A percentile compares a stretch with the other conserved stretches of the same genome.
These are phyloP conservation scores for Cytospora schulzeri DNA, from an alignment of 2,329 filamentous ascomycete species.

Conservation along the genomic window DNA sequence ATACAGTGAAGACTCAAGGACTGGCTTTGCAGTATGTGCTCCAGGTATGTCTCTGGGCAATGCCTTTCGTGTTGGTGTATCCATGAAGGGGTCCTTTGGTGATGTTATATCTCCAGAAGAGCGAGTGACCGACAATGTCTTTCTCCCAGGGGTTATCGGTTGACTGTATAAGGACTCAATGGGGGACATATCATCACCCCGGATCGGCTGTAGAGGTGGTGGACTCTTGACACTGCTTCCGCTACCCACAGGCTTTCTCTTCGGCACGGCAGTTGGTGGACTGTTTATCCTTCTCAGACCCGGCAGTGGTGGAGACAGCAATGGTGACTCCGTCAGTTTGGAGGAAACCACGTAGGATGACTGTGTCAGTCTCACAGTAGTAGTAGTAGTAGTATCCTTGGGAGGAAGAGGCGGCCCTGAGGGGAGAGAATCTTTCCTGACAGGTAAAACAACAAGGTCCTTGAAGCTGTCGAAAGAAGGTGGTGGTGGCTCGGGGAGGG, in stretches of 20 bases:
- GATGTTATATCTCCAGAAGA: conserved; percentile 24
- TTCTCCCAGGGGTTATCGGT: conserved; percentile 52
- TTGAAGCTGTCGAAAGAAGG: conserved; percentile 29
- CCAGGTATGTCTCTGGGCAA: conserved; percentile 18
- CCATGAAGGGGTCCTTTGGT: conserved; percentile 19
- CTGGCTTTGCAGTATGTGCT: conserved; percentile 5
- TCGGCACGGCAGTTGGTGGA: conserved; percentile 18
- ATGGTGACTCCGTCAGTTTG: conserved; percentile 18
- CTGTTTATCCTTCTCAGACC: conserved; percentile 20
- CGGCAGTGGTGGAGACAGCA: conserved; percentile 19
- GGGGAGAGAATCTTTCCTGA: conserved; percentile 27
- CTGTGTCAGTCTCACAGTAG: conserved; percentile 3
- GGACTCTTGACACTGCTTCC: conserved; percentile 19
- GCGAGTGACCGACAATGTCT: conserved; percentile 18
- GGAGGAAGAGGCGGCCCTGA: conserved; percentile 28
- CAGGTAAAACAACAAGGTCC: conserved; percentile 14
- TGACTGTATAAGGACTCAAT: conserved; percentile 56
- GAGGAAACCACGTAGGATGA: conserved; percentile 21
- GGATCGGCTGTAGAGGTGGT: conserved; percentile 30
- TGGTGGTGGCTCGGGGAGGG: conserved; percentile 51
- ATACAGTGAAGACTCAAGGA: conserved; percentile 19
- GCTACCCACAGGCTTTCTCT: conserved; percentile 26
- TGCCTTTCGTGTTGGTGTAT: conserved; percentile 21
- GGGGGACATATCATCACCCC: conserved; percentile 38
- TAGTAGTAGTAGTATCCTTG: conserved; percentile 19